Evolutionary conservation across 2,329 filamentous ascomycete genomes (phyloP), one percentile per base, ranked within the genome.

Genomic region (Raffaelea ambrosiae): DNA sequence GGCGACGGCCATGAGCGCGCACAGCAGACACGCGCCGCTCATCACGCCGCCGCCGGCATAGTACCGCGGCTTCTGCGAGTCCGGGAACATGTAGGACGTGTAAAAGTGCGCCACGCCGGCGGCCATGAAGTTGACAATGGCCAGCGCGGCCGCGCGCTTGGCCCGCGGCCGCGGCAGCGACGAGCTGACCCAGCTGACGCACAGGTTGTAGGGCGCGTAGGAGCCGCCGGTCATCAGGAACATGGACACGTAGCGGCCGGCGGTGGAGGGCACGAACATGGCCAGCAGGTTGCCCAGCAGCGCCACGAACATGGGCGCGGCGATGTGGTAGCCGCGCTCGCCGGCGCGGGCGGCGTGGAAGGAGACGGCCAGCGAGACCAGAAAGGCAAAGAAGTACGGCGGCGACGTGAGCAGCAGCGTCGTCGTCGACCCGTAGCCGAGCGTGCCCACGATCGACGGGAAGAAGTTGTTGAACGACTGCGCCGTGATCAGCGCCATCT

Each of bases 381-480:
- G 16, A n/a, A 38, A 38, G 16, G 35, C 35, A 38, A 38, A 38
- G 35, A 38, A 38, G 18, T 38, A 38, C 8, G 35, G 35, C 18
- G 76, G 74, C 0, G 68, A 74, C 2, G 77, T 81, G 16, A 81
- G 65, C 46, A 77, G 70, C 0, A 82, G 64, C 0, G 78, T 80
- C 16, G 67, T 62, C 40, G 78, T 73, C 20, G 63, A 70, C 9
- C 68, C 66, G 58, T 78, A 83, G 0, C 78, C 76, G 0, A 84
- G 68, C 0, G 77, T 81, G 39, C 77, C 69, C 1, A 83, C 76
- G 38, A 84, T 80, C 0, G 72, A 77, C 0, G 81, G 81, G 61
- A 84, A 83, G 63, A 83, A 83, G 57, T 82, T 82, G 43, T 80
- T 77, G 55, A 83, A 81, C 1, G 73, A 76, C 55, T 79, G 74